A percentile compares a stretch with the other conserved stretches of the same genome.
Conservation (phyloP, 768 basidiomycete genomes). For the Pleurotus tuber-regium region DNA sequence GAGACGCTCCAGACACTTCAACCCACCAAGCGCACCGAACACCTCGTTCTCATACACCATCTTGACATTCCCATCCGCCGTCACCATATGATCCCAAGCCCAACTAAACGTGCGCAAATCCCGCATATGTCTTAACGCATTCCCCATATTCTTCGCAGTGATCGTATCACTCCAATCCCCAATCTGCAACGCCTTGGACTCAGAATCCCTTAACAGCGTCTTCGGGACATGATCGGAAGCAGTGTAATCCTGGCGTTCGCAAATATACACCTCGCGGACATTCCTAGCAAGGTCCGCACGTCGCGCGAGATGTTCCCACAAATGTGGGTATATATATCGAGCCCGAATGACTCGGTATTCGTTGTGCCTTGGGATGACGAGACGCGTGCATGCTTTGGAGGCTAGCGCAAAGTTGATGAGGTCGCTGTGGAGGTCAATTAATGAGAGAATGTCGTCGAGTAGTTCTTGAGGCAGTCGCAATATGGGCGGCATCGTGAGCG, state of each 20-base stretch:
- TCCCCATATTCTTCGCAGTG: constrained; percentile 36
- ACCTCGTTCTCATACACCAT: constrained; percentile 38
- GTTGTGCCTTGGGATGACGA: constrained; percentile 46
- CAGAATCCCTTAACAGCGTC: constrained; percentile 31
- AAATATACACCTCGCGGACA: constrained; percentile 45
- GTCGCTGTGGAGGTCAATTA: constrained; percentile 38
- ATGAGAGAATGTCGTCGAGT: constrained; percentile 44
- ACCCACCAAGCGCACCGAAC: constrained; percentile 27
- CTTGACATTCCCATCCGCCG: constrained; percentile 28
- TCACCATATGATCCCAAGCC: constrained; percentile 29
- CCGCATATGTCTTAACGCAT: constrained; percentile 40
- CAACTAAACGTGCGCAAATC: constrained; percentile 42
- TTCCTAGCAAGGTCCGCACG: constrained; percentile 47
- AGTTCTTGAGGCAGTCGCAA: constrained; percentile 41
- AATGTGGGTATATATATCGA: constrained; percentile 33
- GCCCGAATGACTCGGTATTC: constrained; percentile 48
- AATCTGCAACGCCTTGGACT: not conserved
- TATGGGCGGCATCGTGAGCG: constrained; percentile 1
- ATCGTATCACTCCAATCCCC: not conserved
- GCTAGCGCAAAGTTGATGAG: constrained; percentile 44
- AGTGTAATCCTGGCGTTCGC: constrained; percentile 33
- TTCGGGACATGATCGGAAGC: constrained; percentile 41
- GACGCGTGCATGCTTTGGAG: constrained; percentile 32
- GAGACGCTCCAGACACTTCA: constrained; percentile 31
- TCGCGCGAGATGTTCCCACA: constrained; percentile 52